Base-by-base conservation (phyloP, 2,329 filamentous ascomycete species). In the Fusarium acutatum region DNA sequence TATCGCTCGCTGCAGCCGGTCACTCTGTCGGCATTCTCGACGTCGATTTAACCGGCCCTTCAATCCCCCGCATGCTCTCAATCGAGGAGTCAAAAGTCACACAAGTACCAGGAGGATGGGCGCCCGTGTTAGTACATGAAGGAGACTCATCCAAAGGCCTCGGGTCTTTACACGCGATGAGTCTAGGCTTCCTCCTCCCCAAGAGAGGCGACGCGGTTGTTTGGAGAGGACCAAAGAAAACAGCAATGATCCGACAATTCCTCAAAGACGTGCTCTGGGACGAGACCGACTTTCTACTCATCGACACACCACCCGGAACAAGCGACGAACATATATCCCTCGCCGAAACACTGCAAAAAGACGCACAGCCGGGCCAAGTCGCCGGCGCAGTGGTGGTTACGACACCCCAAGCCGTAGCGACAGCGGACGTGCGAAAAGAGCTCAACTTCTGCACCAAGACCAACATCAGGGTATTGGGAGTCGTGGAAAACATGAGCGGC, bases 191-290 rank as follows among this genome's bases (percentile, higher is more conserved):
- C 78, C 88, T 99, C 12, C 88, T 99, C 11, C 91, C 92, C 7
- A 90, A 91, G 69, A 88, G 96, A 76, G 94, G 93, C 71, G 95
- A 98, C 77, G 96, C 96, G 1, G 95, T 99, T 1, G 96, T 99
- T 43, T 99, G 96, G 96, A 90, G 96, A 60, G 96, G 96, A 0
- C 96, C 96, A 6, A 99, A 99, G 84, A 99, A 99, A 85, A 99
- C 96, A 9, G 96, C 96, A 57, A 99, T 99, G 96, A 94, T 99
- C 66, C 91, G 95, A 44, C 96, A 99, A 82, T 99, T 99, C 80
- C 86, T 99, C 34, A 93, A 93, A 3, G 95, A 98, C 79, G 95
- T 98, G 9, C 87, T 94, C 35, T 98, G 96, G 96, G 89, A 90
- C 60, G 89, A 92, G 30, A 90, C 94, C n/a, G 96, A 98, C 81